Evolutionary conservation across 2,329 filamentous ascomycete species (phyloP).

Genomic region (Xylariaceae sp.): DNA sequence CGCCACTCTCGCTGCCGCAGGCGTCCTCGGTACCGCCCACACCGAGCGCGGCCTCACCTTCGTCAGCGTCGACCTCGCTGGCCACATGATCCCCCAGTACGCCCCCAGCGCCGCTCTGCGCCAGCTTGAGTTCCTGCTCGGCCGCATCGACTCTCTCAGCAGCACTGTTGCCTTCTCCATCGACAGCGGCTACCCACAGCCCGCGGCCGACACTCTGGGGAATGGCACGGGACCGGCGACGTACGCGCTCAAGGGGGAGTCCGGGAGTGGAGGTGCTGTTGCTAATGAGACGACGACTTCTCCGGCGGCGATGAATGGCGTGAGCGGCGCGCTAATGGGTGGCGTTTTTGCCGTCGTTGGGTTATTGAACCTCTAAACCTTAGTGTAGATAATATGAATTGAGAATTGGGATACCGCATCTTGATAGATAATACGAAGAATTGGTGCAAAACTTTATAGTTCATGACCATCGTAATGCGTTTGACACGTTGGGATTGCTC

Average conservation of each 20-base stretch:
- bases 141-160: slow-evolving; percentile 49
- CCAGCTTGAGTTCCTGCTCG: slow-evolving; percentile 71
- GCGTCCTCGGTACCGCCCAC: slow-evolving; percentile 65
- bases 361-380: background rate
- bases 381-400: background rate
- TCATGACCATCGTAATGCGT: too few relatives aligned
- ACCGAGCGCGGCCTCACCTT: slow-evolving; percentile 75
- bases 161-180: slow-evolving; percentile 23
- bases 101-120: slow-evolving; percentile 64
- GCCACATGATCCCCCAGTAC: slow-evolving; percentile 68
- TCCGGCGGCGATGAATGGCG: background rate
- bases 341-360: background rate
- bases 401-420: background rate
- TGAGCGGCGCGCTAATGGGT: background rate
- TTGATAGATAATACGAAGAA: background rate
- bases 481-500: too few relatives aligned
- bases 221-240: slow-evolving; percentile 24
- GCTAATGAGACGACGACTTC: background rate
- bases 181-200: slow-evolving; percentile 22
- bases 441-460: too few relatives aligned
- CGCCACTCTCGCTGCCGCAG: slow-evolving; percentile 52
- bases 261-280: background rate
- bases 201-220: slow-evolving; percentile 18
- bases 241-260: background rate
- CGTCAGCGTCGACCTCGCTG: slow-evolving; percentile 57